Conservation (phyloP, 2,329 filamentous ascomycete species). For the Colletotrichum karsti region DNA sequence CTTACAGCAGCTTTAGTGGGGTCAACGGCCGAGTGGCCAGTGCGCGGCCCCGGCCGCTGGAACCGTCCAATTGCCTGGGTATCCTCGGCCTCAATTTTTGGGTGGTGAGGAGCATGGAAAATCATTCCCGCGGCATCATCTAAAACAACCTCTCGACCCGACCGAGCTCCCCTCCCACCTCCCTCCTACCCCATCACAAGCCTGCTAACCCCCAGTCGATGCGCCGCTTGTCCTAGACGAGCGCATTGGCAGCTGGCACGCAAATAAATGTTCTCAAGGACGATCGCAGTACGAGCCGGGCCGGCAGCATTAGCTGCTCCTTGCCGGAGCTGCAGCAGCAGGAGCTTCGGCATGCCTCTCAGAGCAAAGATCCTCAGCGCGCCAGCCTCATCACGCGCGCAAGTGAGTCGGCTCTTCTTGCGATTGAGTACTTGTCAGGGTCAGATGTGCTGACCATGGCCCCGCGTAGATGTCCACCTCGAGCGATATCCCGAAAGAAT, state of each 20-base stretch:
- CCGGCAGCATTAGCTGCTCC: constrained; percentile 55
- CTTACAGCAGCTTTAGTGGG: constrained; percentile 10
- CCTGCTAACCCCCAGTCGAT: constrained; percentile 39
- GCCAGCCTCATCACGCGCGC: constrained; percentile 25
- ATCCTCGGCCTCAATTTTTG: constrained; percentile 39
- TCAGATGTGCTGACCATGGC: not conserved
- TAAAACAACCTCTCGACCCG: not conserved
- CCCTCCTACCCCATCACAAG: constrained; percentile 17
- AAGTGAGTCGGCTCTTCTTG: constrained; percentile 12
- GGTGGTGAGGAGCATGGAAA: constrained; percentile 38
- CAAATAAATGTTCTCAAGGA: constrained; percentile 65
- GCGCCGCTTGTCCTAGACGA: constrained; percentile 36
- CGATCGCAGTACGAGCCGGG: constrained; percentile 62
- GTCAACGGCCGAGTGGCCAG: not conserved
- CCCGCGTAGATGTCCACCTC: constrained; percentile 48
- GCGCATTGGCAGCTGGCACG: constrained; percentile 44
- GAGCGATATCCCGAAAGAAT: constrained; percentile 34
- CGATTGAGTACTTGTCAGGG: not conserved
- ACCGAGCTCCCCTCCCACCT: not conserved
- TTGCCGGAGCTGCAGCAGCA: constrained; percentile 50
- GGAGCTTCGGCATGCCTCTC: constrained; percentile 75
- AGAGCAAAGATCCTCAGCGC: constrained; percentile 75
- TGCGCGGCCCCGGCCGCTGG: not conserved
- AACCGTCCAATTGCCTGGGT: constrained; percentile 22
- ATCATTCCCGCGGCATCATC: constrained; percentile 38